Base-by-base conservation (phyloP, 1,284 basidiomycete genomes). In the Apiotrichum brassicae region DNA sequence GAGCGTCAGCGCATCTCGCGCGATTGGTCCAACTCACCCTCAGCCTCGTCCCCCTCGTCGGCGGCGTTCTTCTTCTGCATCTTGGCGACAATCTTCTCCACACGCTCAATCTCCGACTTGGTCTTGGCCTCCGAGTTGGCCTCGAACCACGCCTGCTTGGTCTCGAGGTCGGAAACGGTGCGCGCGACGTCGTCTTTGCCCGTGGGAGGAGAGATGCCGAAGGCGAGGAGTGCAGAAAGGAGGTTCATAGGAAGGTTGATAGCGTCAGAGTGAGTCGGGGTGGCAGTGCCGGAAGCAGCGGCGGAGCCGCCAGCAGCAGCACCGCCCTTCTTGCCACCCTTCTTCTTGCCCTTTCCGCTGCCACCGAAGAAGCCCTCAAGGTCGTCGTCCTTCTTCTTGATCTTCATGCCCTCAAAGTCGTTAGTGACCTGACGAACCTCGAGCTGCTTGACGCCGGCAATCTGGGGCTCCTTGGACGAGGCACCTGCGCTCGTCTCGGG, bases 71-170 rank as follows among this genome's bases (percentile, higher is more conserved):
- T 74, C 46, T 68, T 74, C 49, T 79, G 77, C 48, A 70, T 69
- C 56, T 76, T 78, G 42, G 68, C 70, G 34, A 81, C 78, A 39
- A 75, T 62, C 57, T 81, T 77, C 61, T 75, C 73, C 43, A 92
- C 79, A 49, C 82, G 81, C 64, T 81, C 77, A 65, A 92, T 86
- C 62, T 87, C 82, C n/a, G 79, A 79, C 66, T 72, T 69, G 38
- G 76, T 77, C 60, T 74, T 73, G 19, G 72, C 60, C 43, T 73
- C 76, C 63, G 79, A 77, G 72, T 82, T 81, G 55, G 76, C 77
- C 68, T 87, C 82, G 70, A 85, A 97, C 92, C 93, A 98, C 37
- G 85, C 80, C 75, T 90, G 92, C 80, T 98, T 99, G 49, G 83
- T 88, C 75, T 87, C 86, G 51, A 99, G 78, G 68, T 97, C 89